Evolutionary conservation across 805 yeast genomes (phyloP).

Genomic region (Yarrowia sp.): DNA sequence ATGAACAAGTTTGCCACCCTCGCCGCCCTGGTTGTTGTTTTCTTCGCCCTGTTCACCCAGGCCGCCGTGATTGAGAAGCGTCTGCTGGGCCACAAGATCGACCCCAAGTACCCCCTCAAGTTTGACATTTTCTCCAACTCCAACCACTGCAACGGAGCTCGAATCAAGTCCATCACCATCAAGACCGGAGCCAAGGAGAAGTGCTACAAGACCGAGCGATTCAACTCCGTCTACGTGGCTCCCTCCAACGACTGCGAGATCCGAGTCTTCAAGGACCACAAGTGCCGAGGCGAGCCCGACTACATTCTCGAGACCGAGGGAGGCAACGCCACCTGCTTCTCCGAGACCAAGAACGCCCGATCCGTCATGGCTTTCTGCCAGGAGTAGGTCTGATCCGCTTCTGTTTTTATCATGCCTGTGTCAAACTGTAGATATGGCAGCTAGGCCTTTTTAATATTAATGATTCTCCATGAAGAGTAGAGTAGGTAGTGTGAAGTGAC

Average conservation of each 20-base stretch:
- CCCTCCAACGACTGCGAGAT: constrained; percentile 37
- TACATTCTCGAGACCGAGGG: constrained; percentile 34
- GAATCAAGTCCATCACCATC: constrained; percentile 40
- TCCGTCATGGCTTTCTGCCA: constrained; percentile 34
- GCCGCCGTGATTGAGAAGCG: constrained; percentile 37
- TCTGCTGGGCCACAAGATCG: constrained; percentile 25
- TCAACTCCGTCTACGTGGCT: constrained; percentile 33
- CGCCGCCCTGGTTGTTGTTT: constrained; percentile 10
- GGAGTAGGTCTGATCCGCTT: constrained; percentile 1
- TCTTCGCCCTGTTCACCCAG: constrained; percentile 33
- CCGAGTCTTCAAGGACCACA: constrained; percentile 37
- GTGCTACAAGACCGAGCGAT: constrained; percentile 39
- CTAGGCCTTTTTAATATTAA: constrained; percentile 17
- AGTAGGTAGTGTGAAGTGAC: too few species aligned
- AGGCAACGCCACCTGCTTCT: constrained; percentile 32
- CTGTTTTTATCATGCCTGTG: background rate
- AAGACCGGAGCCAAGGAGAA: constrained; percentile 10
- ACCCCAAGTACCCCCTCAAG: constrained; percentile 39
- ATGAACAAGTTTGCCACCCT: constrained; percentile 29
- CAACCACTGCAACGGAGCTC: constrained; percentile 40
- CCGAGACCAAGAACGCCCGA: constrained; percentile 38
- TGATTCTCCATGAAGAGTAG: background rate
- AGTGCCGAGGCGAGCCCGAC: constrained; percentile 35
- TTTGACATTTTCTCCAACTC: constrained; percentile 39
- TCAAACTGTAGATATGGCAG: background rate